phyloP scores from a whole-genome alignment of 352 stramenopile genomes.

The Pythium plurisporium region DNA sequence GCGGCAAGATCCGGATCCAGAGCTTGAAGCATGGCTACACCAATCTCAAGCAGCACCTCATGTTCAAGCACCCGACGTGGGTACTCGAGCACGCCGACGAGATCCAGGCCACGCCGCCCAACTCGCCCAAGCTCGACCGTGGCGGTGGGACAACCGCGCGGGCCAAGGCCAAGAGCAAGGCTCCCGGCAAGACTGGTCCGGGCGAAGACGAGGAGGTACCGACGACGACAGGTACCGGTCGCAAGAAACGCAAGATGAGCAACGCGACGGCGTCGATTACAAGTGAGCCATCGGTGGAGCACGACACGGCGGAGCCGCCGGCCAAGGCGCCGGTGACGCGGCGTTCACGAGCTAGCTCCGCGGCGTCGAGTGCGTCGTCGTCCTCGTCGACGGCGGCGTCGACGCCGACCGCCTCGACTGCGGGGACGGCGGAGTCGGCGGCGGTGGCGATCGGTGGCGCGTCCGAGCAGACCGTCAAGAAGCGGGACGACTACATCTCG shows the following conservation, averaged over 20 bases:
- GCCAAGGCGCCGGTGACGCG: not conserved
- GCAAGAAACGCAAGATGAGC: slow-evolving; percentile 17
- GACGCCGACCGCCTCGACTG: too few species aligned
- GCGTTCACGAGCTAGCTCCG: not conserved
- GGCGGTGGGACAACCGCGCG: not conserved
- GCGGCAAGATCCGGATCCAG: slow-evolving; percentile 52
- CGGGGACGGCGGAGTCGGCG: too few species aligned
- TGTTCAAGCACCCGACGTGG: slow-evolving; percentile 65
- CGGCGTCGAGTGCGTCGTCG: slow-evolving; percentile 37
- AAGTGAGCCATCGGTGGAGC: not conserved
- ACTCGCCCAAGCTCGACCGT: not conserved
- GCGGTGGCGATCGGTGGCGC: not conserved
- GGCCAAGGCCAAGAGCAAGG: not conserved
- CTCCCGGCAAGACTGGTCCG: too few species aligned
- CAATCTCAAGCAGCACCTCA: slow-evolving; percentile 62
- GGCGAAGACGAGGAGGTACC: too few species aligned
- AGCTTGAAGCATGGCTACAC: slow-evolving; percentile 51
- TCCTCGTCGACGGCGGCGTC: not conserved
- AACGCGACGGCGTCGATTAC: not conserved
- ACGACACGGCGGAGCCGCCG: not conserved
- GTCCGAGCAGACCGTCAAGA: slow-evolving; percentile 25
- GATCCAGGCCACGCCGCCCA: slow-evolving; percentile 17
- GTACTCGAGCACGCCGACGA: slow-evolving; percentile 18
- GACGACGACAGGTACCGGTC: not conserved
- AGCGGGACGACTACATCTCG: slow-evolving; percentile 89